Base-by-base conservation (phyloP, 179 eudicot genomes). In the Nepenthes alata region DNA sequence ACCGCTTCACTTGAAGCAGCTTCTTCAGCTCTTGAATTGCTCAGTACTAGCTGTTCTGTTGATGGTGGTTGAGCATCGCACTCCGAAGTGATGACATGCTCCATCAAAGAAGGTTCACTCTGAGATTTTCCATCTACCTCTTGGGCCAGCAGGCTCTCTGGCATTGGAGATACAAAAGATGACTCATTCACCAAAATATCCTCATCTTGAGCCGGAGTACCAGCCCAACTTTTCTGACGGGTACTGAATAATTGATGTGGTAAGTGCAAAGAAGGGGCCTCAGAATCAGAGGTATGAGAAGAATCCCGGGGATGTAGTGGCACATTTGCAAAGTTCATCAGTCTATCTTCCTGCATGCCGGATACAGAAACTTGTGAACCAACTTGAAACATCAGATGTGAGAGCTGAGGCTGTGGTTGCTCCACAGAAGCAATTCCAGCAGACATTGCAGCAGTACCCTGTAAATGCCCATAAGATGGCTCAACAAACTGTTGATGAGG, bases 231-330 rank as follows among this genome's bases (percentile, higher is more conserved):
- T 35, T 66, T 69, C 56, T 78, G 81, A 47, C 34, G 64, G 34
- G 8, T 70, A 2, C 77, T 94, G 73, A 77, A 71, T 13, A 80
- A 55, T 60, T 85, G 89, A 74, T 85, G 89, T 35, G 97, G 97
- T 78, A 85, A 62, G 67, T 75, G 85, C 70, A 80, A 44, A 57
- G 80, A 74, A 12, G 77, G 59, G 37, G 78, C 57, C 57, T 78
- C 83, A 50, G 83, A 67, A 62, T 68, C 65, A 69, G 58, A 69
- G 65, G 51, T 66, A 41, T 55, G 58, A 51, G 67, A 62, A 49
- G 64, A 61, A 66, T 66, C 81, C 67, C 72, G 82, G 44, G 94
- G 57, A 67, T 57, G 74, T 53, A 53, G 67, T 5, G 74, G 60
- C 60, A 78, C 53, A 70, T 70, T 76, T 35, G 63, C 72, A 67